A percentile compares a stretch with the other conserved stretches of the same genome.
Evolutionary conservation across 495 filamentous ascomycete species (phyloP).

Genomic region (Penicillium chermesinum): DNA sequence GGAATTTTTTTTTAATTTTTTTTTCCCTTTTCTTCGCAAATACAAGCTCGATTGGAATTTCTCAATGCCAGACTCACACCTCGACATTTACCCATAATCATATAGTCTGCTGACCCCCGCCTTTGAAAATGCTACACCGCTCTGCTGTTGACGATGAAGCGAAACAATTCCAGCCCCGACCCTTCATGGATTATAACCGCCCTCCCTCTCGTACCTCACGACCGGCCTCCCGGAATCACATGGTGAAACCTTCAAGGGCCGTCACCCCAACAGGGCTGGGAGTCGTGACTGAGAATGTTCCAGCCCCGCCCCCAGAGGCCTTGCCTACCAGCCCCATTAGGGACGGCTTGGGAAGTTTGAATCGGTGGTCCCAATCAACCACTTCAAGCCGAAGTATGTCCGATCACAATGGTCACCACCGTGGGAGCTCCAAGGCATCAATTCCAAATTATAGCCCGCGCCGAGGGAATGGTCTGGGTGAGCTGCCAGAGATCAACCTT

Average conservation of each 20-base stretch:
- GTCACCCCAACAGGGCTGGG: constrained; percentile 18
- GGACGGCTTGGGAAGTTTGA: constrained; percentile 67
- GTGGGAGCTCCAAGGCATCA: constrained; percentile 51
- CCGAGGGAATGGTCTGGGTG: constrained; percentile 3
- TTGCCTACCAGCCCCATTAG: constrained; percentile 42
- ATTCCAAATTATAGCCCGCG: constrained; percentile 33
- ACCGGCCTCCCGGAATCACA: constrained; percentile 19
- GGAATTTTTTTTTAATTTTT: background rate
- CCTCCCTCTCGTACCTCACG: constrained; percentile 21
- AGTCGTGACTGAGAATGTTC: constrained; percentile 14
- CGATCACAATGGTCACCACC: constrained; percentile 33
- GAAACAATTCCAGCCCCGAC: constrained; percentile 19
- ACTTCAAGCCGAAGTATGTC: constrained; percentile 60
- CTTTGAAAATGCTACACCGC: constrained; percentile 26
- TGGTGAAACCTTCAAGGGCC: constrained; percentile 14
- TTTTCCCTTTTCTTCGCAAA: background rate
- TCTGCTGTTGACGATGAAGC: constrained; percentile 24
- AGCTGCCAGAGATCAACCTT: constrained; percentile 17
- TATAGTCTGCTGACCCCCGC: background rate
- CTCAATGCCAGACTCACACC: constrained; percentile 12
- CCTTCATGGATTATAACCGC: constrained; percentile 15
- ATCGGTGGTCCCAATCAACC: constrained; percentile 80
- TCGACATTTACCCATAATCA: constrained; percentile 2
- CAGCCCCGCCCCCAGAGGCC: constrained; percentile 8
- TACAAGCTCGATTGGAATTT: background rate